phyloP scores from a whole-genome alignment of 2,329 filamentous ascomycete species.

The Talaromyces sp. region DNA sequence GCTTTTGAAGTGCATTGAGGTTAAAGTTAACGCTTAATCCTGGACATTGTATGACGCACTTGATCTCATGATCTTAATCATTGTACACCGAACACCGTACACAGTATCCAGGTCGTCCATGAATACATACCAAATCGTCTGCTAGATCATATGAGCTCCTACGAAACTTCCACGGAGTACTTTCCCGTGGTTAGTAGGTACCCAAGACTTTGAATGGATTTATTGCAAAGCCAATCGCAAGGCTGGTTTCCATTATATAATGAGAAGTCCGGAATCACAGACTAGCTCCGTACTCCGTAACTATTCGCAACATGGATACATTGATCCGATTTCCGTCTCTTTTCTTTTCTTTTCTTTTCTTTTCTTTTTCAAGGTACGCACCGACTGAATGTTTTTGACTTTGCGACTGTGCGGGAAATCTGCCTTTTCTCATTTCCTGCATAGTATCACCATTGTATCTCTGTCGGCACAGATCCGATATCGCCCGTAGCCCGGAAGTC shows the following conservation, averaged over 20 bases:
- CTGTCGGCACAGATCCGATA: background rate
- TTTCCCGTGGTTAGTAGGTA: background rate
- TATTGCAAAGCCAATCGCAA: background rate
- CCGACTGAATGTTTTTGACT: background rate
- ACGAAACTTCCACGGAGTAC: background rate
- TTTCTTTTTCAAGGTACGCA: conserved; percentile 1
- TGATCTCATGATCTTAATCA: conserved; percentile 2
- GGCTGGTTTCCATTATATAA: background rate
- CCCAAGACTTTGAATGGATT: background rate
- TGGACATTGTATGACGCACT: background rate
- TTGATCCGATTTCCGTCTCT: background rate
- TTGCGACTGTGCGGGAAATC: background rate
- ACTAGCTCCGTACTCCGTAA: background rate
- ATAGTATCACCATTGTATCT: background rate
- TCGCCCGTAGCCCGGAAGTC: background rate
- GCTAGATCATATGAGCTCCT: background rate
- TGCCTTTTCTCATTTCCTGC: background rate
- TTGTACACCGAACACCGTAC: background rate
- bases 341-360: background rate
- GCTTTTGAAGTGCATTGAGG: background rate
- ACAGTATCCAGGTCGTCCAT: background rate
- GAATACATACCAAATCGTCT: background rate
- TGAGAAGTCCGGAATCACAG: background rate
- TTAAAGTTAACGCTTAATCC: too few species aligned
- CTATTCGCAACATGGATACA: background rate